These are phyloP conservation scores for Fusarium sp. DNA, from an alignment of 2,329 filamentous ascomycete species.

Conservation along the genomic window DNA sequence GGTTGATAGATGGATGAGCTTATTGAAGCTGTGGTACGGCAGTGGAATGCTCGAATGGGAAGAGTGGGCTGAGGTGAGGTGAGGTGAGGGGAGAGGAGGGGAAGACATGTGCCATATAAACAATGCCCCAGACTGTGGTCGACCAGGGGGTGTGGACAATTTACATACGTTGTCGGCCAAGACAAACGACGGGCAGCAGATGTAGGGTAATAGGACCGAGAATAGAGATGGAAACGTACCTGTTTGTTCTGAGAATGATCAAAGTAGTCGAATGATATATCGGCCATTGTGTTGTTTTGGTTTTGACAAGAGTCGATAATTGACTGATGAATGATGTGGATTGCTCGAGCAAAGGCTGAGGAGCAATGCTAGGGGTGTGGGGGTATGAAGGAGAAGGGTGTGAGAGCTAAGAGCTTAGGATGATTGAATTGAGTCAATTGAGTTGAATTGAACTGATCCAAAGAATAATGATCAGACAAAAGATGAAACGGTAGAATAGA, in stretches of 20 bases:
- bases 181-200: constrained; percentile 3
- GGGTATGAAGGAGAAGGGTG: constrained; percentile 22
- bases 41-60: constrained; percentile 33
- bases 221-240: constrained; percentile 37
- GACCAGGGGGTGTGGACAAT: constrained; percentile 40
- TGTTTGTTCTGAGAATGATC: constrained; percentile 48
- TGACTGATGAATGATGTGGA: constrained; percentile 24
- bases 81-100: constrained; percentile 40
- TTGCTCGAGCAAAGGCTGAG: background rate
- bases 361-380: constrained; percentile 34
- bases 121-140: constrained; percentile 40
- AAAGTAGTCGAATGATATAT: constrained; percentile 50
- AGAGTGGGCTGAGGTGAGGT: constrained; percentile 43
- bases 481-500: background rate
- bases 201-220: constrained; percentile 27
- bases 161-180: constrained; percentile 7
- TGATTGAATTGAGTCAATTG: background rate
- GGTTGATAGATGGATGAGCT: constrained; percentile 26
- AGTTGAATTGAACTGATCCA: background rate
- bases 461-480: background rate
- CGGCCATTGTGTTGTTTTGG: constrained; percentile 41
- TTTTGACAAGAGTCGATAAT: constrained; percentile 26
- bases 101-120: constrained; percentile 47
- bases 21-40: constrained; percentile 22
- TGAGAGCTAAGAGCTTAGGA: background rate